Base-by-base conservation (phyloP, 2,329 filamentous ascomycete genomes). In the Arthrobotrys entomopaga region DNA sequence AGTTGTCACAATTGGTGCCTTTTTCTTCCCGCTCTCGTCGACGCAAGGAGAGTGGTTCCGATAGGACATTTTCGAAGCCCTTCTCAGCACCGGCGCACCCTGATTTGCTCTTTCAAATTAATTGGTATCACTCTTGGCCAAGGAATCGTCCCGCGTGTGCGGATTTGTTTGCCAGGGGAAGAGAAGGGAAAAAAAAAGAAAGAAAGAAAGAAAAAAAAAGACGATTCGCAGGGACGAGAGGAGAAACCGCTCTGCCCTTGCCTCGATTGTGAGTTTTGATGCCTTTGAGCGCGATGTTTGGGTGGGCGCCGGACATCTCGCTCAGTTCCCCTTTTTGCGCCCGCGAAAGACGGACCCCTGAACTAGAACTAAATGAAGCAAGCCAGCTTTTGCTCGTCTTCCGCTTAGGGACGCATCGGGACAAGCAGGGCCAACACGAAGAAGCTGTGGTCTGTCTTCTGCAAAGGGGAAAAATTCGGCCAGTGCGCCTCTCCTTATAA, bases 341-440 rank as follows among this genome's bases (percentile, higher is more conserved):
- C 61, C 60, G 61, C 61, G 56, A 34, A 56, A 56, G 69, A 61
- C 34, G 46, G 56, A 46, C 69, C 69, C 69, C 69, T 73, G 69
- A 73, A 66, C 69, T 73, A 73, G 66, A 61, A 65, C 69, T 61
- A 73, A 66, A 73, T 73, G 61, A 65, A 66, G 69, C 69, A 73
- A 73, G 61, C 65, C 65, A 61, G 43, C 50, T 63, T 46, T 49
- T 66, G 56, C 59, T 63, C 57, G 69, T 73, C 67, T 49, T 61
- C 69, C 61, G 61, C 65, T 42, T 63, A 53, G 13, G 43, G 58
- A 70, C 65, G 65, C 65, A 63, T 70, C 58, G 58, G 65, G 65
- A 63, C 65, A 64, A 61, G 57, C 40, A 49, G 60, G 16, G 16
- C 22, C 65, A 64, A 70, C 50, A 15, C 57, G 57, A 48, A 54